phyloP scores from a whole-genome alignment of 805 yeast species.

The Candida ovalis region DNA sequence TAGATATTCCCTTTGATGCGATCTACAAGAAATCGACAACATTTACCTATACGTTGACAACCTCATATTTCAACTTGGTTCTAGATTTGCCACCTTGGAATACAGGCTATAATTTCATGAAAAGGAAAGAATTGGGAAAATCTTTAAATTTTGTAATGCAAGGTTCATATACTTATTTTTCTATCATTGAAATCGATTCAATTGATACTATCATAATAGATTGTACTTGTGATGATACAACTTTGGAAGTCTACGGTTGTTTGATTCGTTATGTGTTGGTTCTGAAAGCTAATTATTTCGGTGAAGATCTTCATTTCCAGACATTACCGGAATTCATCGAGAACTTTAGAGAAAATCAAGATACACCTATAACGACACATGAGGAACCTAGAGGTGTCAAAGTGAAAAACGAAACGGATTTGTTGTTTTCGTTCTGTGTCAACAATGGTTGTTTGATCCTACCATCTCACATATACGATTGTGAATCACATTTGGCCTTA shows the following conservation, averaged over 20 bases:
- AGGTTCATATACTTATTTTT: constrained; percentile 65
- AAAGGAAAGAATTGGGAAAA: constrained; percentile 60
- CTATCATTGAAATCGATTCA: constrained; percentile 57
- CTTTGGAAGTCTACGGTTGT: constrained; percentile 74
- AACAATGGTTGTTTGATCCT: constrained; percentile 66
- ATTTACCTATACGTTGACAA: constrained; percentile 45
- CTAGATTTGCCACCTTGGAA: constrained; percentile 91
- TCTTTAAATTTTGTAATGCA: constrained; percentile 55
- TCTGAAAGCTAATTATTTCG: constrained; percentile 85
- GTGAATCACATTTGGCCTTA: constrained; percentile 54
- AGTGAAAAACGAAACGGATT: constrained; percentile 71
- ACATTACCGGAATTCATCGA: constrained; percentile 79
- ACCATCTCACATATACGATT: constrained; percentile 69
- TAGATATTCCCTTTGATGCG: constrained; percentile 57
- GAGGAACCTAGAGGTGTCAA: constrained; percentile 30
- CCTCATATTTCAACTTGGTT: constrained; percentile 58
- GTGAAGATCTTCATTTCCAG: constrained; percentile 75
- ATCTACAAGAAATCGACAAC: constrained; percentile 49
- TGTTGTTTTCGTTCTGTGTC: constrained; percentile 67
- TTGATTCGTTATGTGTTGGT: constrained; percentile 70
- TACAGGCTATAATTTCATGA: constrained; percentile 69
- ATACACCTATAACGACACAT: neutral
- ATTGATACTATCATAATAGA: constrained; percentile 67
- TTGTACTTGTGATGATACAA: constrained; percentile 61
- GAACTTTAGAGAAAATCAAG: constrained; percentile 7